Conservation (phyloP, 2,329 filamentous ascomycete genomes). For the Colletotrichum viniferum region DNA sequence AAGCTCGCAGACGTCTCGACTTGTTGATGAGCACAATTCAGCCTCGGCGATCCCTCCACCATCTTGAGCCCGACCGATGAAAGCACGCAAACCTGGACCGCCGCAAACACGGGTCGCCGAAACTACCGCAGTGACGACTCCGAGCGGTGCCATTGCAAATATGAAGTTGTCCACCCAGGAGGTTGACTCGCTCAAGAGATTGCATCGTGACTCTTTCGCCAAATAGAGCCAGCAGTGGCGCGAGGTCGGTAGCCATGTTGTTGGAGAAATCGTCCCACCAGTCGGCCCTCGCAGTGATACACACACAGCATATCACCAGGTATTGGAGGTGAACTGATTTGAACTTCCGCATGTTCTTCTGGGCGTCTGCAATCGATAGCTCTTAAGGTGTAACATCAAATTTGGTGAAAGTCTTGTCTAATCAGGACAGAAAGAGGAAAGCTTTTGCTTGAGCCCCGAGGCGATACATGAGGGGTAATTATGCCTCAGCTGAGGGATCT, state of each 20-base stretch:
- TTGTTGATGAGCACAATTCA: constrained; percentile 45
- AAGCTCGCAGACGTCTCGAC: constrained; percentile 41
- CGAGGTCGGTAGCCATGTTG: constrained; percentile 37
- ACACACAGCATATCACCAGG: not conserved
- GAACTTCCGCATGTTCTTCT: too few species aligned
- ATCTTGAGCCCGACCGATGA: constrained; percentile 44
- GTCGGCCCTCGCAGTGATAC: not conserved
- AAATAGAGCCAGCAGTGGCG: constrained; percentile 38
- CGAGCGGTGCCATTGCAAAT: constrained; percentile 38
- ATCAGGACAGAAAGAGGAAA: too few species aligned
- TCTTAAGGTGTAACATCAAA: too few species aligned
- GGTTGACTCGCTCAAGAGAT: constrained; percentile 39
- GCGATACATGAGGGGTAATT: too few species aligned
- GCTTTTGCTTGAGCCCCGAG: too few species aligned
- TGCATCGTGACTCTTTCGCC: constrained; percentile 42
- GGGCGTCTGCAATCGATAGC: too few species aligned
- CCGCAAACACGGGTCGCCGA: constrained; percentile 37
- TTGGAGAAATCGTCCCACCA: constrained; percentile 33
- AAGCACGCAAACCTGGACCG: constrained; percentile 33
- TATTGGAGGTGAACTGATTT: not conserved
- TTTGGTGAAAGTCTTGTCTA: too few species aligned
- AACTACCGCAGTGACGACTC: constrained; percentile 42
- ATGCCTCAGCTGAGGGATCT: too few species aligned
- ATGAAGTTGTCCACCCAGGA: constrained; percentile 34
- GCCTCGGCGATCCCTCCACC: constrained; percentile 34